phyloP scores from a whole-genome alignment of 495 filamentous ascomycete species.

The Zalerion maritima region DNA sequence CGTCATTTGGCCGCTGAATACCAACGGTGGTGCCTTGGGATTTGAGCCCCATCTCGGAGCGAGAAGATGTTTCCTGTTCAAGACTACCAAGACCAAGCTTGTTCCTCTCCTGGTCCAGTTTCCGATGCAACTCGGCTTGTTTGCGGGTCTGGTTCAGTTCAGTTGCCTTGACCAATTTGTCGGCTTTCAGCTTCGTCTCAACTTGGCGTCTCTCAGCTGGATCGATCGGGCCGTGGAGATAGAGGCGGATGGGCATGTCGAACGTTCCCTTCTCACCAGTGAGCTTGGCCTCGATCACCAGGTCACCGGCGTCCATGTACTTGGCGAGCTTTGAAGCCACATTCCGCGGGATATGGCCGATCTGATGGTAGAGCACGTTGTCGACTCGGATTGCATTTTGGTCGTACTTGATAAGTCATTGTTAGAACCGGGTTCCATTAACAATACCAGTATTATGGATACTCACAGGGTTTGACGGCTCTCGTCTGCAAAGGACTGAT shows the following conservation, averaged over 20 bases:
- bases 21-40: constrained; percentile 17
- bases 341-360: constrained; percentile 60
- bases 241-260: constrained; percentile 57
- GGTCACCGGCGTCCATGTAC: constrained; percentile 40
- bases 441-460: too few relatives aligned
- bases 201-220: constrained; percentile 32
- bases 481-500: constrained; percentile 49
- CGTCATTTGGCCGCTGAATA: constrained; percentile 12
- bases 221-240: constrained; percentile 51
- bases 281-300: constrained; percentile 52
- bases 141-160: constrained; percentile 32
- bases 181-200: constrained; percentile 44
- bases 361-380: constrained; percentile 65
- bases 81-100: constrained; percentile 7
- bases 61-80: constrained; percentile 4
- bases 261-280: constrained; percentile 45
- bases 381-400: constrained; percentile 64
- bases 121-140: constrained; percentile 32
- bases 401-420: constrained; percentile 36
- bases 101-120: constrained; percentile 4
- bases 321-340: constrained; percentile 56
- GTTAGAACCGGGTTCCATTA: too few relatives aligned
- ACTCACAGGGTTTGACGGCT: constrained; percentile 46
- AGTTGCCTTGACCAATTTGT: constrained; percentile 37
- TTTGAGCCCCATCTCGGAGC: constrained; percentile 19